Evolutionary conservation across 352 stramenopile genomes (phyloP), one percentile per base, ranked within the genome.

Genomic region (Thalassiosira gravida): DNA sequence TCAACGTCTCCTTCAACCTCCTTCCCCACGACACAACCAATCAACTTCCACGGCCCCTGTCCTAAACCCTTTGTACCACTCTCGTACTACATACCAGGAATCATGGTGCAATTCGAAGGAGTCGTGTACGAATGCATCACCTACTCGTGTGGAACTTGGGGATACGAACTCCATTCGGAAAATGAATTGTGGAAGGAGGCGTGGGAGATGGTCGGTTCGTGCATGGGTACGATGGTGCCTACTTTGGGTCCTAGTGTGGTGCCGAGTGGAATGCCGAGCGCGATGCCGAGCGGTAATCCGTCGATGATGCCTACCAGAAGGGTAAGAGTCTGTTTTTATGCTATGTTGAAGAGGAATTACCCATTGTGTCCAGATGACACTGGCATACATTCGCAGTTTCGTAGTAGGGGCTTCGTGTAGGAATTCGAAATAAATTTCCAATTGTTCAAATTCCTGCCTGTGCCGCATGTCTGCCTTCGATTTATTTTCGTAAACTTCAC

Each of bases 81-180:
- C n/a, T n/a, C n/a, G n/a, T n/a, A n/a, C n/a, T n/a, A n/a, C n/a
- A n/a, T n/a, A n/a, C n/a, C n/a, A n/a, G n/a, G n/a, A n/a, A n/a
- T n/a, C n/a, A n/a, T n/a, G n/a, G n/a, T n/a, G n/a, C 32, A 39
- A 39, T 39, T 11, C 32, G 32, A 67, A 13, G 59, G 59, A 5
- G 56, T 57, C 39, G 59, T 67, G 2, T 67, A 57, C 42, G 22
- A 67, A 44, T 67, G 59, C 42, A 42, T 57, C 37, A 29, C 7
- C 18, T 67, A 57, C 39, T 57, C 59, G 20, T 67, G 59, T 18
- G 42, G 42, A 2, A 46, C 24, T 9, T 67, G 11, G 25, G 42
- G 39, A 1, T 67, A 57, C 20, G 39, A 67, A 8, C 59, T 39
- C n/a, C 18, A 24, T 3, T 16, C 14, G 6, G 24, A 3, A 30